Percentiles rank a stretch among this genome's conserved stretches.
These are phyloP conservation scores for Umbelopsis sp. DNA, from an alignment of 192 early-diverging fungal genomes.

Conservation along the genomic window DNA sequence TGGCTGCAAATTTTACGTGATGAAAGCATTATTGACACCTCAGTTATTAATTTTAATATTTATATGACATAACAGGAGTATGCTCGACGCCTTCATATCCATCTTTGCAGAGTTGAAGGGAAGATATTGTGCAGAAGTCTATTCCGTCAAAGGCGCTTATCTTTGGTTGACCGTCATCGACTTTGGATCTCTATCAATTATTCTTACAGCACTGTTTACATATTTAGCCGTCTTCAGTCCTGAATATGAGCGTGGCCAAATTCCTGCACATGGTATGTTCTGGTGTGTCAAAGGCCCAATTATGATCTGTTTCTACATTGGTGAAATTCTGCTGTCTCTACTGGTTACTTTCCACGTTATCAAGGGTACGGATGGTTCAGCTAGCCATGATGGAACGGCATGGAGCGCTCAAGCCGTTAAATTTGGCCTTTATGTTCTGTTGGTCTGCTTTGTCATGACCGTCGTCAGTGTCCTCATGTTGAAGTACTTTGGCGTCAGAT, in stretches of 20 bases:
- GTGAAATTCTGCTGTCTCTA: slow-evolving; percentile 22
- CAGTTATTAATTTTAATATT: background rate
- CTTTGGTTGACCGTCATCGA: slow-evolving; percentile 41
- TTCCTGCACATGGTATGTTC: slow-evolving; percentile 35
- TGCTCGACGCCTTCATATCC: slow-evolving; percentile 34
- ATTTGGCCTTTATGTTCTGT: slow-evolving; percentile 27
- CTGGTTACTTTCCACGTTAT: slow-evolving; percentile 23
- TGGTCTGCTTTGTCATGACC: slow-evolving; percentile 27
- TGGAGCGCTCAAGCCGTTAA: slow-evolving; percentile 31
- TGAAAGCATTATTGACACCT: background rate
- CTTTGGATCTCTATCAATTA: slow-evolving; percentile 34
- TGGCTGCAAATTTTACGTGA: background rate
- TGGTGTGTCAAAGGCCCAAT: slow-evolving; percentile 41
- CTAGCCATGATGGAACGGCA: background rate
- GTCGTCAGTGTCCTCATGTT: slow-evolving; percentile 29
- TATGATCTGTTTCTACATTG: slow-evolving; percentile 33
- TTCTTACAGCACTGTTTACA: slow-evolving; percentile 36
- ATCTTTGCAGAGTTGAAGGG: slow-evolving; percentile 39
- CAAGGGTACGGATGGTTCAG: slow-evolving; percentile 22
- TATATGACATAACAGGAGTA: slow-evolving; percentile 7
- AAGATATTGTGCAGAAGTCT: slow-evolving; percentile 30
- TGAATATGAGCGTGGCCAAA: slow-evolving; percentile 25
- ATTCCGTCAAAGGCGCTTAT: slow-evolving; percentile 36
- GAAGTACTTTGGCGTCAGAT: slow-evolving; percentile 20
- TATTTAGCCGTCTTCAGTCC: slow-evolving; percentile 34